These are phyloP conservation scores for Arachis stenosperma DNA, from an alignment of 306 rosid species.

Conservation along the genomic window DNA sequence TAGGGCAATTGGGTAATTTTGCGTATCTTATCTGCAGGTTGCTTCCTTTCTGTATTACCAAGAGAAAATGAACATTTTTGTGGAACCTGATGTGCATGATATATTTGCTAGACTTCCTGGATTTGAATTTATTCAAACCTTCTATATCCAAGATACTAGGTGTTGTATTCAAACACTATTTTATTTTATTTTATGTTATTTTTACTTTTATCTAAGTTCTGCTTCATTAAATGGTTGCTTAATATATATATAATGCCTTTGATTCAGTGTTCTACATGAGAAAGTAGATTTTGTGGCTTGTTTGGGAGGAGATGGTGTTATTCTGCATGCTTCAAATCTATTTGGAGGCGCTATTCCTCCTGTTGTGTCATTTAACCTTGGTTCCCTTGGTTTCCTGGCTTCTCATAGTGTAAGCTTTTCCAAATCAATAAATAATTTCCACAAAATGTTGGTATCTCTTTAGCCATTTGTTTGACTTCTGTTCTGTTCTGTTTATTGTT, in stretches of 20 bases:
- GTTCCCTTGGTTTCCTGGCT: slow-evolving; percentile 97
- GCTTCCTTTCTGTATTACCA: slow-evolving; percentile 80
- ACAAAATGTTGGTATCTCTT: slow-evolving; percentile 15
- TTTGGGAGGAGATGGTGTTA: slow-evolving; percentile 99
- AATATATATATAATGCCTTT: slow-evolving; percentile 44
- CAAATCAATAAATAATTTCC: slow-evolving; percentile 36
- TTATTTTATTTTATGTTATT: slow-evolving; percentile 23
- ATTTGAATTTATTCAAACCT: slow-evolving; percentile 96
- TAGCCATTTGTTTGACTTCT: slow-evolving; percentile 37
- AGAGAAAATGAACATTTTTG: slow-evolving; percentile 88
- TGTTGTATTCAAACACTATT: slow-evolving; percentile 32
- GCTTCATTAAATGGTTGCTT: slow-evolving; percentile 43
- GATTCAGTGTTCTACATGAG: slow-evolving; percentile 85
- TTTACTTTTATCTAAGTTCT: not conserved
- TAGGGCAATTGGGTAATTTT: slow-evolving; percentile 19
- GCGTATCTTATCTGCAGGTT: slow-evolving; percentile 55
- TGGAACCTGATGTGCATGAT: slow-evolving; percentile 97
- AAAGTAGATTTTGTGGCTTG: slow-evolving; percentile 98
- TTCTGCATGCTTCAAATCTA: slow-evolving; percentile 92
- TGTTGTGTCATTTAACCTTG: slow-evolving; percentile 94
- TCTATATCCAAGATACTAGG: slow-evolving; percentile 93
- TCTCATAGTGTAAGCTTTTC: slow-evolving; percentile 77
- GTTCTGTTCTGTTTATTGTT: slow-evolving; percentile 41
- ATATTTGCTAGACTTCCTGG: slow-evolving; percentile 93
- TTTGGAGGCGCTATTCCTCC: slow-evolving; percentile 93